Base-by-base conservation (phyloP, 352 stramenopile genomes). In the Pythium phragmitis region DNA sequence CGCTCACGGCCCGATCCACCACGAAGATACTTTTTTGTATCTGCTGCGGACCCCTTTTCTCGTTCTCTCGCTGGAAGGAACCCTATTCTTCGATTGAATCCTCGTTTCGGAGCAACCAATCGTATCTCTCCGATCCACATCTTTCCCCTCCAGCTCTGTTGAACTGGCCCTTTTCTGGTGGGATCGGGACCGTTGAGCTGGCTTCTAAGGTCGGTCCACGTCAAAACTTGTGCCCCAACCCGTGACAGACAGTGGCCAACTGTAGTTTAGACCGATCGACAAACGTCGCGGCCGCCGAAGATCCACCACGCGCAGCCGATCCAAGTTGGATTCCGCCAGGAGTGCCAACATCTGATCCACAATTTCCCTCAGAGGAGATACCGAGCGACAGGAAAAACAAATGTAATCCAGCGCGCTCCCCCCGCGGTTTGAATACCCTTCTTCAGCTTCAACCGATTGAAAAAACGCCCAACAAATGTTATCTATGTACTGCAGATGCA, bases 21-120 rank as follows among this genome's bases (percentile, higher is more conserved):
- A 57, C 16, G 26, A 73, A 73, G 66, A 73, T 73, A 73, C 66
- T 73, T 73, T 73, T 68, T 52, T 65, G 63, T 68, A 52, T 47
- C 39, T 46, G 28, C 23, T 53, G 42, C 11, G 33, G 39, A 47
- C 39, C 59, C 39, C 34, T 54, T 65, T 72, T 70, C 50, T 36
- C 33, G 50, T 66, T 63, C 57, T 58, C 48, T 7, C 36, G 4
- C 26, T 5, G 16, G 14, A 37, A 14, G 14, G 17, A 48, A 14
- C 66, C 66, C 66, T 73, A 72, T 41, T 58, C 66, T 2, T 63
- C 67, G 17, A 53, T 73, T 73, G 66, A 73, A 73, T 73, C 60
- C 66, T 59, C 19, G 58, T 5, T 16, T 19, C 5, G 33, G 50
- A 45, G 23, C 34, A 55, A 47, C 66, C 66, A 73, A 73, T 73